Conservation (phyloP, 768 basidiomycete species). For the Podaxis sp. region DNA sequence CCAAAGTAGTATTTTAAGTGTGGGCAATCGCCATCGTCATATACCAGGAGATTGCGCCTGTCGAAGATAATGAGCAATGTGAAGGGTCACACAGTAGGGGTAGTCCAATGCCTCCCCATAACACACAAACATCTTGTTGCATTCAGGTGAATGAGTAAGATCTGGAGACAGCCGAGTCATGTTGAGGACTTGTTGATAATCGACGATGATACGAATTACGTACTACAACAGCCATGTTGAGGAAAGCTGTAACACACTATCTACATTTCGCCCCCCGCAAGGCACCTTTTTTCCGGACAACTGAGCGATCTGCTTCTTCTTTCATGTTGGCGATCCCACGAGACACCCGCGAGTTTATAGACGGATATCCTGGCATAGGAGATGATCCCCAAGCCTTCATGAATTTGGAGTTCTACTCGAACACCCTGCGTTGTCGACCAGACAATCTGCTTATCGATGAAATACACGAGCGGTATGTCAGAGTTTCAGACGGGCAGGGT, state of each 20-base stretch:
- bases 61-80: too few species aligned
- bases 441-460: slow-evolving; percentile 63
- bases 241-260: background rate
- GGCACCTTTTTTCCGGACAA: background rate
- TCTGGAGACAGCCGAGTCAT: background rate
- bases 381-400: slow-evolving; percentile 40
- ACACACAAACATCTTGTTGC: background rate
- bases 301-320: background rate
- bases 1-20: too few species aligned
- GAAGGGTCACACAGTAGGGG: too few species aligned
- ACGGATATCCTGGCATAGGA: slow-evolving; percentile 45
- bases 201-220: background rate
- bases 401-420: slow-evolving; percentile 66
- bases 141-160: background rate
- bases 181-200: background rate
- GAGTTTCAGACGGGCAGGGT: background rate
- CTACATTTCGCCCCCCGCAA: background rate
- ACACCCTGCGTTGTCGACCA: slow-evolving; percentile 55
- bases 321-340: slow-evolving; percentile 43
- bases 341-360: slow-evolving; percentile 59
- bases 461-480: slow-evolving; percentile 52
- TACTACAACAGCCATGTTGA: background rate
- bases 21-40: too few species aligned
- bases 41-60: too few species aligned
- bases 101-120: too few species aligned